Evolutionary conservation across 805 yeast species (phyloP).

Genomic region (Wickerhamiella spandovensis): DNA sequence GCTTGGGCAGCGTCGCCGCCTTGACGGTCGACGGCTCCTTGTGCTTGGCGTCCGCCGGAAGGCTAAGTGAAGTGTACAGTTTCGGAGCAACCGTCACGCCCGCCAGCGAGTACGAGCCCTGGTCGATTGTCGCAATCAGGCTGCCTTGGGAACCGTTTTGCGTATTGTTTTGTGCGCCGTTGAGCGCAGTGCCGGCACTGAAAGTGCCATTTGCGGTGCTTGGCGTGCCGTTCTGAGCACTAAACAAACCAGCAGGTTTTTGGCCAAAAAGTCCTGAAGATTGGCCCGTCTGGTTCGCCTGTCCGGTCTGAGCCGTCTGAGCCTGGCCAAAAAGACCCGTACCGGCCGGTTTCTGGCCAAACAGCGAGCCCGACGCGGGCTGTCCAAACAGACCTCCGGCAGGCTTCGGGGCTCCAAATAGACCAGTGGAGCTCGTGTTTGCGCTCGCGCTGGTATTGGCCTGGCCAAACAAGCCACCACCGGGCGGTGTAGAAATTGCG

Average conservation of each 20-base stretch:
- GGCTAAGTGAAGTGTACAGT: constrained; percentile 16
- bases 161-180: too few relatives aligned
- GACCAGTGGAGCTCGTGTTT: constrained; percentile 8
- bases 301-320: too few relatives aligned
- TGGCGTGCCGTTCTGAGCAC: not conserved
- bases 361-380: not conserved
- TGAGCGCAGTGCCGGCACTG: not conserved
- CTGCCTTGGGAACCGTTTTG: too few relatives aligned
- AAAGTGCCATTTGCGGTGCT: not conserved
- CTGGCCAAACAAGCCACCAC: constrained; percentile 18
- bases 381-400: constrained; percentile 9
- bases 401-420: constrained; percentile 13
- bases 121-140: constrained; percentile 19
- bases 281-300: too few relatives aligned
- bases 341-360: constrained; percentile 8
- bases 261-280: not conserved
- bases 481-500: not conserved
- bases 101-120: constrained; percentile 17
- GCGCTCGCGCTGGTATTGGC: constrained; percentile 7
- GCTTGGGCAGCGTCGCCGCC: not conserved
- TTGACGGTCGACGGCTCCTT: not conserved
- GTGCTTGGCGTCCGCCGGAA: constrained; percentile 7
- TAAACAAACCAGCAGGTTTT: not conserved
- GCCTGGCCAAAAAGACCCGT: constrained; percentile 8
- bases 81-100: constrained; percentile 14